Evolutionary conservation across 805 yeast species (phyloP), one percentile per base, ranked within the genome.

Genomic region (Barnettozyma wickerhamii): DNA sequence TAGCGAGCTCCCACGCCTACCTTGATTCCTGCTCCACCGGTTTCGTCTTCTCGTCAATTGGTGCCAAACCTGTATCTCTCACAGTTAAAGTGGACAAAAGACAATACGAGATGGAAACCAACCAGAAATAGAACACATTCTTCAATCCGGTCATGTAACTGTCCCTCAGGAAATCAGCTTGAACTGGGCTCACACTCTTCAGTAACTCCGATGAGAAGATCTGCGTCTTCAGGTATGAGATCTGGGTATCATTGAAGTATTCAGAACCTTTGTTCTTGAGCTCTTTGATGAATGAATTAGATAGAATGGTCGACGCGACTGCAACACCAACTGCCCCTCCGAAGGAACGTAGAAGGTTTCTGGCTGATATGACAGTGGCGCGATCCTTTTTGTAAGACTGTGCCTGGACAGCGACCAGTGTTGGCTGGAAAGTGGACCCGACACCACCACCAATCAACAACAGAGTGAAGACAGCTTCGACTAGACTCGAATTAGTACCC

Each of bases 261-360:
- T 18, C 15, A 9, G 19, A 15, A 23, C 37, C 37, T 10, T 26
- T 9, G 4, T n/a, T 10, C 10, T 31, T 30, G 17, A 33, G 17
- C 4, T 15, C 10, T 9, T 23, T 33, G n/a, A 33, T 33, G 20
- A 14, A 33, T 5, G 21, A 14, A 19, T 37, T 37, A 5, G 30
- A 21, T 12, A 30, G 14, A n/a, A 37, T 37, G 7, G 21, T 14
- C 1, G 40, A 37, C 13, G 30, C 13, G 7, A 73, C 56, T 1
- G 83, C 79, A 23, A 76, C 63, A 0, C 84, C 84, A 18, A 77
- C 60, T 0, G 83, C 70, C 14, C 80, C 81, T 5, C 84, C 84
- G 44, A 79, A 68, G 0, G 81, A 67, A 36, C 82, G 60, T 39
- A 75, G 51, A 17, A 77, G 75, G 48, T 77, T 78, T 52, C 84